Percentiles rank a stretch among this genome's conserved stretches.
Evolutionary conservation across 179 eudicot species (phyloP).

Genomic region (Silene vulgaris): DNA sequence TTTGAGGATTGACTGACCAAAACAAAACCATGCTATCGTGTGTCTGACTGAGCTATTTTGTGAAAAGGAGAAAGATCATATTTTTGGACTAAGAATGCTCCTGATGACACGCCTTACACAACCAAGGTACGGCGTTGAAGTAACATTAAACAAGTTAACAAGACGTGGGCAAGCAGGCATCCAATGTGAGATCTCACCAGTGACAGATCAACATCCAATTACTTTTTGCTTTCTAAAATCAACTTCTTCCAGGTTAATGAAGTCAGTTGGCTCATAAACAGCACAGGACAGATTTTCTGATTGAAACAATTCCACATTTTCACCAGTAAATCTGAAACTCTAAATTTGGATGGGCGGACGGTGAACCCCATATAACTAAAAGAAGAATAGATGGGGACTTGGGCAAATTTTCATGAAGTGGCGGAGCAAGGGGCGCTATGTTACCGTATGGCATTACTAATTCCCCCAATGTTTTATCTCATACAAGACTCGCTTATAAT

Average conservation of each 20-base stretch:
- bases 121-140: not conserved
- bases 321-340: not conserved
- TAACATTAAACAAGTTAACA: no score
- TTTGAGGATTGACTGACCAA: not conserved
- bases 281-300: not conserved
- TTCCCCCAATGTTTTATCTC: not conserved
- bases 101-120: not conserved
- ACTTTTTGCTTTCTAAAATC: not conserved
- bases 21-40: not conserved
- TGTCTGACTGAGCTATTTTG: not conserved
- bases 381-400: no score
- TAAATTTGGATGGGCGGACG: not conserved
- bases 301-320: not conserved
- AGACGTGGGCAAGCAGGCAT: not conserved
- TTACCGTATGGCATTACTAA: no score
- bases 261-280: not conserved
- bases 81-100: not conserved
- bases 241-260: not conserved
- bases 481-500: not conserved
- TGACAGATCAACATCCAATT: not conserved
- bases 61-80: no score
- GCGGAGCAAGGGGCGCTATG: no score
- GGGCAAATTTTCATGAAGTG: no score
- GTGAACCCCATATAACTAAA: no score
- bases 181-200: slow-evolving; percentile 5